Base-by-base conservation (phyloP, 352 stramenopile genomes). In the Aphanomyces astaci region DNA sequence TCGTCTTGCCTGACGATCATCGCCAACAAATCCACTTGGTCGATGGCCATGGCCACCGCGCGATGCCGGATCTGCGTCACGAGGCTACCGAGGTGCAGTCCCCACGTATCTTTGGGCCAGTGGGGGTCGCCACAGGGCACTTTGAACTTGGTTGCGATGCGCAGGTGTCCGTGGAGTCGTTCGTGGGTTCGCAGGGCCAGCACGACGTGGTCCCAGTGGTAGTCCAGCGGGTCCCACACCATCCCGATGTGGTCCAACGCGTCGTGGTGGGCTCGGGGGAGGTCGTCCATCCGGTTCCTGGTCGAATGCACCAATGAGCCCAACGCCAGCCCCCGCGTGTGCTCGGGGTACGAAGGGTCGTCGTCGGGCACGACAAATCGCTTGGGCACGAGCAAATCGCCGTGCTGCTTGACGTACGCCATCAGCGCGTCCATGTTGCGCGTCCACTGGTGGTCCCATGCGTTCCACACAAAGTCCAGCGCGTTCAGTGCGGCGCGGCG, bases 291-390 rank as follows among this genome's bases (percentile, higher is more conserved):
- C 17, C 48, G 60, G 10, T 9, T 54, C 22, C 71, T 66, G 55
- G 75, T 70, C 27, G 57, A 32, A 17, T 72, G 51, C 31, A 78
- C 73, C 32, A 73, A 59, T 17, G 54, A 69, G 10, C 74, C 74
- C 0, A 79, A 63, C 63, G 64, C 48, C 72, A 78, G 60, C 9
- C 70, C 70, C 72, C 72, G 78, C n/a, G 72, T 32, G 22, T 53
- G 43, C 30, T 67, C 48, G n/a, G 68, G 69, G 66, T 71, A 78
- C 10, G 40, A 36, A 11, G 45, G 24, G 15, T 64, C 48, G 31
- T 64, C 9, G 13, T 22, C 22, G 2, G 62, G 62, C 2, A 68
- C 33, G 7, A 30, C 39, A 59, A 59, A 68, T 17, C 49, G 39
- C 28, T 52, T 51, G 28, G 39, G n/a, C 30, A 68, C 13, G 25